phyloP scores from a whole-genome alignment of 1,284 basidiomycete species.

The Tilletia caries region DNA sequence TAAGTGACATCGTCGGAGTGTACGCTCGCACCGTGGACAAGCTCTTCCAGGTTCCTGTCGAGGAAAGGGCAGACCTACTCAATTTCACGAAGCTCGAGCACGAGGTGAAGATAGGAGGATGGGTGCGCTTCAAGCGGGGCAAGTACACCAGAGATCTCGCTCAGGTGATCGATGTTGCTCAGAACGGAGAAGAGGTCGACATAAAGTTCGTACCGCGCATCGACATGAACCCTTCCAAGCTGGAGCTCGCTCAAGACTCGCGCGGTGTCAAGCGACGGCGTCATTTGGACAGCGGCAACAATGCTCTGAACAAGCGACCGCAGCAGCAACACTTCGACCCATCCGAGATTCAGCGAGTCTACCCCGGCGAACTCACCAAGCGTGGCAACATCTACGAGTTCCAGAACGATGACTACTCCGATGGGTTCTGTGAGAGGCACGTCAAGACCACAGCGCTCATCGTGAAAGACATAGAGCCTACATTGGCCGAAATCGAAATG shows the following conservation, averaged over 20 bases:
- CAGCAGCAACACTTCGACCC: slow-evolving; percentile 90
- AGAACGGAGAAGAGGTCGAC: slow-evolving; percentile 92
- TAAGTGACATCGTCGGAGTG: slow-evolving; percentile 85
- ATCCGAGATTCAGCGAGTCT: slow-evolving; percentile 85
- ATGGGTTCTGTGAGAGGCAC: slow-evolving; percentile 96
- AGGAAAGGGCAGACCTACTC: slow-evolving; percentile 95
- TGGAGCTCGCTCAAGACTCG: slow-evolving; percentile 54
- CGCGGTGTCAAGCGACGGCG: slow-evolving; percentile 53
- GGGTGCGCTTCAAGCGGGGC: slow-evolving; percentile 91
- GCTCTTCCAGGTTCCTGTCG: slow-evolving; percentile 83
- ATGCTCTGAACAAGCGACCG: slow-evolving; percentile 65
- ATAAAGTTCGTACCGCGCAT: too few relatives aligned
- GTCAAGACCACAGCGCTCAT: slow-evolving; percentile 76
- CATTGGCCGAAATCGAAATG: slow-evolving; percentile 88
- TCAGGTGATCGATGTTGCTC: slow-evolving; percentile 86
- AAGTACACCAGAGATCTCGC: slow-evolving; percentile 93
- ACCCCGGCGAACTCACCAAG: slow-evolving; percentile 60
- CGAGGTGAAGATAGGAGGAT: slow-evolving; percentile 78
- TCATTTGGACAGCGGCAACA: slow-evolving; percentile 36
- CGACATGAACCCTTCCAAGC: slow-evolving; percentile 67
- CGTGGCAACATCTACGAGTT: slow-evolving; percentile 68
- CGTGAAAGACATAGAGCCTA: slow-evolving; percentile 87
- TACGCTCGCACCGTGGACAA: slow-evolving; percentile 64
- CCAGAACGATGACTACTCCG: slow-evolving; percentile 85
- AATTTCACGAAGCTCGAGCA: slow-evolving; percentile 92